Conservation (phyloP, 805 yeast species). For the Wickerhamomyces ciferrii region DNA sequence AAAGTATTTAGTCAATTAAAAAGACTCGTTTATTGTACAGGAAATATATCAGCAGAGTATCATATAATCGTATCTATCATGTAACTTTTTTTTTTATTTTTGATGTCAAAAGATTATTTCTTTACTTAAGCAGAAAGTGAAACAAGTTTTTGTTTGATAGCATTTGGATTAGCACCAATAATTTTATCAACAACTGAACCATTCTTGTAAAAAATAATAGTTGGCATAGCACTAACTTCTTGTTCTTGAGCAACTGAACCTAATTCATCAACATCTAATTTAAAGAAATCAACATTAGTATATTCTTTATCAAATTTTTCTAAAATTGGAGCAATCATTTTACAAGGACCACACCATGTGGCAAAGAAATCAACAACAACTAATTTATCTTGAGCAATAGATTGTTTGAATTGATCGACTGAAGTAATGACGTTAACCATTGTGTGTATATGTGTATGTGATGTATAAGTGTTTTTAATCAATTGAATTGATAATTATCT, state of each 20-base stretch:
- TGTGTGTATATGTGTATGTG: constrained; percentile 10
- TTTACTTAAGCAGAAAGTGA: no score
- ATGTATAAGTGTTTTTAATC: not conserved
- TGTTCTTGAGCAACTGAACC: constrained; percentile 66
- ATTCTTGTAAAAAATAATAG: constrained; percentile 70
- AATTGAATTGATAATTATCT: not conserved
- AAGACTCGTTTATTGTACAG: not conserved
- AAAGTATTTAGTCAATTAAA: no score
- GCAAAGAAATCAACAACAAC: constrained; percentile 96
- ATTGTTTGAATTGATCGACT: constrained; percentile 60
- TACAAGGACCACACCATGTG: constrained; percentile 99
- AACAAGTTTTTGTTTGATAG: constrained; percentile 64
- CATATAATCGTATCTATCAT: not conserved
- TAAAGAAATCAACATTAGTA: constrained; percentile 69
- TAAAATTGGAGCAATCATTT: constrained; percentile 91
- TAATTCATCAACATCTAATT: constrained; percentile 88
- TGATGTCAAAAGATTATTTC: no score
- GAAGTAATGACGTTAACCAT: constrained; percentile 52
- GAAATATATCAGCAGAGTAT: not conserved
- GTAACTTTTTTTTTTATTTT: not conserved
- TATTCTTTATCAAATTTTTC: constrained; percentile 70
- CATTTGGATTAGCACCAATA: constrained; percentile 87
- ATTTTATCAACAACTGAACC: constrained; percentile 78
- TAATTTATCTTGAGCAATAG: constrained; percentile 58
- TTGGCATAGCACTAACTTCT: constrained; percentile 60